These are phyloP conservation scores for Cyberlindnera subsufficiens DNA, from an alignment of 805 yeast species.

Conservation along the genomic window DNA sequence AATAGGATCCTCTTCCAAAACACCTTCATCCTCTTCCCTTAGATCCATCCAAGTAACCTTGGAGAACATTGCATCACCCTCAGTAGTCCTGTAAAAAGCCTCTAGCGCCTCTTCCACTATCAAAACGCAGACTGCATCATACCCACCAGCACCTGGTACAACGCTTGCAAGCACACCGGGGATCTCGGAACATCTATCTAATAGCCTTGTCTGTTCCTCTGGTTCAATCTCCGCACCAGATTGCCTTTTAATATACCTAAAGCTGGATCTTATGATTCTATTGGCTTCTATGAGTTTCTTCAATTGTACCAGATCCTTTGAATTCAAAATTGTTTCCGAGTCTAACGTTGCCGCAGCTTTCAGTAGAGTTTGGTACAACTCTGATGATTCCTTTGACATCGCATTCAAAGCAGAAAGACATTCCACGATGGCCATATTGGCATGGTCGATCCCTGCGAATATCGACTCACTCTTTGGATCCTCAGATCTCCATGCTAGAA, in stretches of 20 bases:
- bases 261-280: conserved; percentile 43
- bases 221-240: conserved; percentile 93
- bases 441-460: conserved; percentile 49
- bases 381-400: conserved; percentile 26
- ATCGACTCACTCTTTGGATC: conserved; percentile 45
- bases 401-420: conserved; percentile 37
- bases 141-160: conserved; percentile 98
- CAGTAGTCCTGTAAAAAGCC: conserved; percentile 25
- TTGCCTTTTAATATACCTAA: conserved; percentile 53
- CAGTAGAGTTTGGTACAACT: conserved; percentile 29
- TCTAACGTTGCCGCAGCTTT: conserved; percentile 11
- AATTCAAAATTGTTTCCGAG: conserved; percentile 5
- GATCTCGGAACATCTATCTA: conserved; percentile 51
- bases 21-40: conserved; percentile 55
- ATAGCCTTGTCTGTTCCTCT: conserved; percentile 56
- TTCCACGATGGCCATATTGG: conserved; percentile 53
- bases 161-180: conserved; percentile 91
- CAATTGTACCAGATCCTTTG: conserved; percentile 21
- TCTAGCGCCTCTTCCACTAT: conserved; percentile 42
- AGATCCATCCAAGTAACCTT: conserved; percentile 65
- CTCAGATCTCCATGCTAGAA: conserved; percentile 58
- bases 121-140: conserved; percentile 81
- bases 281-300: conserved; percentile 36
- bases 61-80: conserved; percentile 27
- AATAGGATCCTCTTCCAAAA: conserved; percentile 39